These are phyloP conservation scores for Wallacemonas sp. DNA, from an alignment of 208 protist genomes.

Conservation along the genomic window DNA sequence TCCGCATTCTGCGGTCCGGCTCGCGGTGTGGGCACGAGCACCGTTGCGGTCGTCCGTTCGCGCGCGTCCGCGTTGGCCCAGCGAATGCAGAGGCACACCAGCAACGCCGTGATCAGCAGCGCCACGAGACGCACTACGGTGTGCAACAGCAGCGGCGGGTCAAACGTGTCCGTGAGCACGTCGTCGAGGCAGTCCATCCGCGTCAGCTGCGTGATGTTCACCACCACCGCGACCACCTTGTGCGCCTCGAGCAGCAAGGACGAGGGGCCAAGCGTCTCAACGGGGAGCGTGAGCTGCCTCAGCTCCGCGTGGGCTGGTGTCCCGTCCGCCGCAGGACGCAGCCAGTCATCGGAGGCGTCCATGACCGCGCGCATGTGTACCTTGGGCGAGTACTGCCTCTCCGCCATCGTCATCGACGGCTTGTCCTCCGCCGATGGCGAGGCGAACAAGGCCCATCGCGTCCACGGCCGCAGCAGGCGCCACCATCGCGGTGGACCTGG, in stretches of 20 bases:
- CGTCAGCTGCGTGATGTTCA: slow-evolving; percentile 19
- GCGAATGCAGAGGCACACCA: not conserved
- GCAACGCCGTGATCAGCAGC: not conserved
- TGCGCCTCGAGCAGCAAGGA: too few species aligned
- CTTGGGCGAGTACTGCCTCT: slow-evolving; percentile 6
- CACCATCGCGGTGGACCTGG: slow-evolving; percentile 8
- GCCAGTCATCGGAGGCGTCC: slow-evolving; percentile 37
- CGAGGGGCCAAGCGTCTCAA: too few species aligned
- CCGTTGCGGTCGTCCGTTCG: not conserved
- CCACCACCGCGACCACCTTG: too few species aligned
- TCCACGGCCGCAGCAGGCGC: not conserved
- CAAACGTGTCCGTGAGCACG: not conserved
- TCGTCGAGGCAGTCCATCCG: slow-evolving; percentile 8
- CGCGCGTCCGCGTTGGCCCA: not conserved
- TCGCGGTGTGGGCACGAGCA: not conserved
- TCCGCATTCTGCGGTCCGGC: not conserved
- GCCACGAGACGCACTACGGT: not conserved
- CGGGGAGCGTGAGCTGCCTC: too few species aligned
- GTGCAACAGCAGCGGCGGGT: not conserved
- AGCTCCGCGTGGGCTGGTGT: too few species aligned
- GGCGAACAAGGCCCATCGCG: not conserved
- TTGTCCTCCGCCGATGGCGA: not conserved
- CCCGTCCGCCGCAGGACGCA: too few species aligned
- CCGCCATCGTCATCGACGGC: too few species aligned
- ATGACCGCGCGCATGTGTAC: slow-evolving; percentile 5